Evolutionary conservation across 148 eudicot genomes (phyloP).

Genomic region (Arctostaphylos glauca): DNA sequence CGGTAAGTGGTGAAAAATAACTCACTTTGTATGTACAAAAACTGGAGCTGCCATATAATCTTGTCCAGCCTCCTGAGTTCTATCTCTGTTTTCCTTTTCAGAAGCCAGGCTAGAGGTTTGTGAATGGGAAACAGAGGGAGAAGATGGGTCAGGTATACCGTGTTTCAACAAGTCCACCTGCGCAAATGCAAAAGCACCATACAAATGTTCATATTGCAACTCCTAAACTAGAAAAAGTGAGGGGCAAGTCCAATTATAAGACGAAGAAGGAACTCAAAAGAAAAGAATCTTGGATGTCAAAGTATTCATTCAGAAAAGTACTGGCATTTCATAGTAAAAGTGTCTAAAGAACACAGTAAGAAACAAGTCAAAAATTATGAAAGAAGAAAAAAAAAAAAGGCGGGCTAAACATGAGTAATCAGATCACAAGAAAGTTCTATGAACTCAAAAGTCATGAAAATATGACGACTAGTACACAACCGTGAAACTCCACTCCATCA

Average conservation of each 20-base stretch:
- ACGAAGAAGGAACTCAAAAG: neutral
- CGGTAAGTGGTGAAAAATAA: constrained; percentile 3
- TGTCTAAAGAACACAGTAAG: neutral
- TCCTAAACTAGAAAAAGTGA: neutral
- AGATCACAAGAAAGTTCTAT: neutral
- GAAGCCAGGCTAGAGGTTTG: constrained; percentile 57
- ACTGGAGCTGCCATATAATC: constrained; percentile 76
- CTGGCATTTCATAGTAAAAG: neutral
- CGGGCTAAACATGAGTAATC: neutral
- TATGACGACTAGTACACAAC: neutral
- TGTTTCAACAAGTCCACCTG: constrained; percentile 97
- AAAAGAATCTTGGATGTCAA: constrained; percentile 4
- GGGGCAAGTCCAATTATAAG: neutral
- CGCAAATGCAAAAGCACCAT: constrained; percentile 17
- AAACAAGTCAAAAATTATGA: neutral
- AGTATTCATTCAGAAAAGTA: neutral
- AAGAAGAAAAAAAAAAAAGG: neutral
- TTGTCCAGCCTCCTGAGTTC: constrained; percentile 61
- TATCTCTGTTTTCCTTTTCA: constrained; percentile 71
- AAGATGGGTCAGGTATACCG: constrained; percentile 86
- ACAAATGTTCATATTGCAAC: neutral
- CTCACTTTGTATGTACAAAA: constrained; percentile 84
- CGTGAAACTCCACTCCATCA: neutral
- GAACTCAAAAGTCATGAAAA: neutral
- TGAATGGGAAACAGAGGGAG: constrained; percentile 44